Evolutionary conservation across 2,329 filamentous ascomycete genomes (phyloP).

Genomic region (Akanthomyces muscarius): DNA sequence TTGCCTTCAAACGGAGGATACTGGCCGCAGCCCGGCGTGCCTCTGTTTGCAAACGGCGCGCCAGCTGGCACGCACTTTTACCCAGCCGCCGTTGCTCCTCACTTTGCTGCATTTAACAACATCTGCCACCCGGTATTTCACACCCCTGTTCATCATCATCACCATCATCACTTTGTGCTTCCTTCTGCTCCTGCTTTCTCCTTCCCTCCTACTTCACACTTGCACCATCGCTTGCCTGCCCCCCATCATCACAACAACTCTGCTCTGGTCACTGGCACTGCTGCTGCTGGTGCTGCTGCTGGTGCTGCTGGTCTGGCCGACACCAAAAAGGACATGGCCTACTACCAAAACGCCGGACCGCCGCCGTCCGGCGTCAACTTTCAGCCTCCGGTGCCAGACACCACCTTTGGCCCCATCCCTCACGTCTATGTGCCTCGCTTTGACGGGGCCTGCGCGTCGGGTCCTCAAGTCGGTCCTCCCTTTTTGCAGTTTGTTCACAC

Average conservation of each 20-base stretch:
- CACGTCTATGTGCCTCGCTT: slow-evolving; percentile 55
- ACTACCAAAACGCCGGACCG: slow-evolving; percentile 42
- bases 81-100: slow-evolving; percentile 5
- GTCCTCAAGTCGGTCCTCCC: slow-evolving; percentile 33
- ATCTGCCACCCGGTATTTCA: slow-evolving; percentile 16
- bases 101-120: slow-evolving; percentile 15
- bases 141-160: background rate
- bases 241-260: slow-evolving; percentile 20
- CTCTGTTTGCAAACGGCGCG: slow-evolving; percentile 15
- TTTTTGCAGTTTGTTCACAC: slow-evolving; percentile 27
- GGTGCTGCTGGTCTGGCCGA: background rate
- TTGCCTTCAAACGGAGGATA: slow-evolving; percentile 6
- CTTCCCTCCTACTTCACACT: background rate
- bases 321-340: slow-evolving; percentile 30
- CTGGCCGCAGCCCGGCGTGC: background rate
- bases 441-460: slow-evolving; percentile 34
- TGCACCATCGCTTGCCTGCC: slow-evolving; percentile 1
- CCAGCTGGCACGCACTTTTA: slow-evolving; percentile 17
- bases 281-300: slow-evolving; percentile 20
- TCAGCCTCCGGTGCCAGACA: slow-evolving; percentile 56
- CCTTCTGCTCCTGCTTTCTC: slow-evolving; percentile 11
- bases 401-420: slow-evolving; percentile 50
- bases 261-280: slow-evolving; percentile 19
- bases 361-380: slow-evolving; percentile 46
- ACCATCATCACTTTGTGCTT: background rate